Percentiles rank a stretch among this genome's conserved stretches.
These are phyloP conservation scores for Ophiocordyceps robertsii DNA, from an alignment of 2,329 filamentous ascomycete species.

Conservation along the genomic window DNA sequence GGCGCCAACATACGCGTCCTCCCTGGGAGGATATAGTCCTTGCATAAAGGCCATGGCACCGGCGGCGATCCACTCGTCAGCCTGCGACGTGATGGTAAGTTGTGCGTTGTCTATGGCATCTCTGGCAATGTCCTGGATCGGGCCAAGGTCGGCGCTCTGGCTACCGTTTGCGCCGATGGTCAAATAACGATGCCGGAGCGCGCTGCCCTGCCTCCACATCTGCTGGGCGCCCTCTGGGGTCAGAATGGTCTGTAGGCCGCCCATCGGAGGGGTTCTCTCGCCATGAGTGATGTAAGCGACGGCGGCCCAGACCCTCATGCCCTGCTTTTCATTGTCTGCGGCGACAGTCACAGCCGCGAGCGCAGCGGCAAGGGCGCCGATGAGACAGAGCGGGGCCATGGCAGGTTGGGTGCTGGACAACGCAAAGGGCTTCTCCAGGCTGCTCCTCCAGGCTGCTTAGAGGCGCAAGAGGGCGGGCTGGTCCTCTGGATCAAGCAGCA, in stretches of 20 bases:
- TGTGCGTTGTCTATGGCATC: conserved; percentile 35
- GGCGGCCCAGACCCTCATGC: conserved; percentile 33
- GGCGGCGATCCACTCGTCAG: conserved; percentile 40
- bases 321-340: conserved; percentile 9
- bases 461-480: neutral
- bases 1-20: conserved; percentile 15
- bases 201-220: conserved; percentile 31
- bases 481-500: too few relatives aligned
- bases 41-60: conserved; percentile 70
- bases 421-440: too few relatives aligned
- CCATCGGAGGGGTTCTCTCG: conserved; percentile 33
- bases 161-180: conserved; percentile 8
- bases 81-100: conserved; percentile 26
- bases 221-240: conserved; percentile 42
- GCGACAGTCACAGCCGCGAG: conserved; percentile 10
- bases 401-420: neutral
- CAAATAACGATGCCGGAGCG: conserved; percentile 37
- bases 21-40: conserved; percentile 66
- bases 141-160: conserved; percentile 13
- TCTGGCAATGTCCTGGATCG: conserved; percentile 27
- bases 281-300: conserved; percentile 37
- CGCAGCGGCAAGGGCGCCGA: conserved; percentile 4
- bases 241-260: conserved; percentile 19
- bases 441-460: too few relatives aligned
- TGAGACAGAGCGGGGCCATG: conserved; percentile 9